These are phyloP conservation scores for Venturia carpophila DNA, from an alignment of 2,329 filamentous ascomycete genomes.

Conservation along the genomic window DNA sequence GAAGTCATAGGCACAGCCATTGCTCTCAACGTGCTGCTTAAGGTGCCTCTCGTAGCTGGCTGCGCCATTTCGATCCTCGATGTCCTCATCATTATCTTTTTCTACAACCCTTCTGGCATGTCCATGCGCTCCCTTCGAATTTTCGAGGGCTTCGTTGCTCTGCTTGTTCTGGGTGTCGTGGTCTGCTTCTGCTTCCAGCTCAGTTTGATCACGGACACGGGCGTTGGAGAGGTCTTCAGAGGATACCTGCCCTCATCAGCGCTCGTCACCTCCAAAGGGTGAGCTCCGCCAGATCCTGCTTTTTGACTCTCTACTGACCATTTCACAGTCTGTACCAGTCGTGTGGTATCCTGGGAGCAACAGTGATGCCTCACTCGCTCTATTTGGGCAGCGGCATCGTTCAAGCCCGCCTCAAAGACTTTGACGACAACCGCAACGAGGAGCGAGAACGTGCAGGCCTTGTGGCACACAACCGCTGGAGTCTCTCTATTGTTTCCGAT, in stretches of 20 bases:
- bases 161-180: constrained; percentile 47
- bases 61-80: constrained; percentile 51
- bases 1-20: constrained; percentile 53
- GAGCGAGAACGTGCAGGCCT: constrained; percentile 16
- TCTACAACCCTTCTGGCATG: constrained; percentile 45
- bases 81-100: constrained; percentile 49
- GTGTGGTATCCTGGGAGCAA: constrained; percentile 70
- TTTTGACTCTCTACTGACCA: constrained; percentile 24
- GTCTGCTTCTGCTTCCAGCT: constrained; percentile 51
- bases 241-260: constrained; percentile 49
- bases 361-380: constrained; percentile 55
- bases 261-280: constrained; percentile 43
- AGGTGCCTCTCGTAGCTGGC: constrained; percentile 47
- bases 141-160: constrained; percentile 49
- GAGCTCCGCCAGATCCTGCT: constrained; percentile 28
- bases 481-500: constrained; percentile 31
- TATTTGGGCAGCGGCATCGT: constrained; percentile 51
- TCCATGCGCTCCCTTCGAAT: constrained; percentile 44
- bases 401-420: constrained; percentile 40
- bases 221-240: constrained; percentile 45
- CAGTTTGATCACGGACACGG: constrained; percentile 42
- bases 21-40: constrained; percentile 46
- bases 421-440: constrained; percentile 22
- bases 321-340: constrained; percentile 45
- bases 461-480: constrained; percentile 14